Conservation (phyloP, 768 basidiomycete genomes). For the Kwoniella newhampshirensis region DNA sequence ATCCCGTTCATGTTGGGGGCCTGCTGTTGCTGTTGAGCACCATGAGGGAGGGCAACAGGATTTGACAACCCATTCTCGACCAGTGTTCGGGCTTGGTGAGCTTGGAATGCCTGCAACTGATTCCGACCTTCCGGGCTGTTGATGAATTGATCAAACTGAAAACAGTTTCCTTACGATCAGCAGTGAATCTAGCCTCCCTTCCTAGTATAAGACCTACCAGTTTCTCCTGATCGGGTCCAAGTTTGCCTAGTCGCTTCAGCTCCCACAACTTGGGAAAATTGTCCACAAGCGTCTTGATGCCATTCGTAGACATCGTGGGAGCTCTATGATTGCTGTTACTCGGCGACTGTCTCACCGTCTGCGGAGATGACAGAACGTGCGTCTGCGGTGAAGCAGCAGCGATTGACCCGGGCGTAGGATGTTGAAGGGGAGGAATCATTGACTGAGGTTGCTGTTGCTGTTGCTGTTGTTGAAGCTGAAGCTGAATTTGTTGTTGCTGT, state of each 20-base stretch:
- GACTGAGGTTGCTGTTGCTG: slow-evolving; percentile 16
- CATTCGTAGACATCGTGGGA: background rate
- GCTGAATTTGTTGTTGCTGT: slow-evolving; percentile 4
- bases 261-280: slow-evolving; percentile 40
- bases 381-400: slow-evolving; percentile 17
- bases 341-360: slow-evolving; percentile 18
- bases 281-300: slow-evolving; percentile 30
- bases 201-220: slow-evolving; percentile 23
- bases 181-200: background rate
- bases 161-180: background rate
- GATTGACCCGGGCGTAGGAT: slow-evolving; percentile 18
- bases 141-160: slow-evolving; percentile 35
- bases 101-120: slow-evolving; percentile 29
- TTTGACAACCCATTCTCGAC: slow-evolving; percentile 22
- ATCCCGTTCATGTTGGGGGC: slow-evolving; percentile 26
- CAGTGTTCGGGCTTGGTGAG: slow-evolving; percentile 27
- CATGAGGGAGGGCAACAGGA: slow-evolving; percentile 17
- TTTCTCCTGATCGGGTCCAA: slow-evolving; percentile 34
- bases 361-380: slow-evolving; percentile 15
- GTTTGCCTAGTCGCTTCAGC: slow-evolving; percentile 26
- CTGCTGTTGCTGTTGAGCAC: slow-evolving; percentile 17
- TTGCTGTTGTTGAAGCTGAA: slow-evolving; percentile 8
- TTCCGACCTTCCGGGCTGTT: slow-evolving; percentile 31
- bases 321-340: background rate
- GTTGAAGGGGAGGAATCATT: slow-evolving; percentile 8